Evolutionary conservation across 1,139 yeast species (phyloP).

Genomic region (Pichia sp.): DNA sequence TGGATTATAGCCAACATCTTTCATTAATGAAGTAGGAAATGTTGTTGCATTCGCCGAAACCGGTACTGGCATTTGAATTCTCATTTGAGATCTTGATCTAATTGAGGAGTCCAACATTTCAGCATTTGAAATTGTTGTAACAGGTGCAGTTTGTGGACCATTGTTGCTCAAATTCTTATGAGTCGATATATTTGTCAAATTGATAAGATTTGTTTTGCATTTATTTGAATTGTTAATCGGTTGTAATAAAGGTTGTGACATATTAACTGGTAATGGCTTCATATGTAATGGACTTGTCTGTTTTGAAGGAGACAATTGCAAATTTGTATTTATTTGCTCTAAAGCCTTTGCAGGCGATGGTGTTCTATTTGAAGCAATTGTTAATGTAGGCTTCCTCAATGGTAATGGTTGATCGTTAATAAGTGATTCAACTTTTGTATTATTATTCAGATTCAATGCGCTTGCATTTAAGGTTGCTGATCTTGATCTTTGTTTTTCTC

Average conservation of each 20-base stretch:
- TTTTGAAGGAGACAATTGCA: constrained; percentile 20
- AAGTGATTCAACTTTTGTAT: constrained; percentile 7
- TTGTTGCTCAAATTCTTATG: constrained; percentile 1
- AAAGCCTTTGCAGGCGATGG: constrained; percentile 25
- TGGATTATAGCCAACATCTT: background rate
- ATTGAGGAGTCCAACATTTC: constrained; percentile 14
- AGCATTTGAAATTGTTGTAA: constrained; percentile 7
- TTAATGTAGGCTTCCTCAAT: constrained; percentile 19
- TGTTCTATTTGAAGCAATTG: constrained; percentile 18
- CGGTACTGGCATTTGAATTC: constrained; percentile 47
- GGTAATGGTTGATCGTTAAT: constrained; percentile 13
- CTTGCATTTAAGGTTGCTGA: constrained; percentile 34
- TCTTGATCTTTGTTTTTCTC: constrained; percentile 37
- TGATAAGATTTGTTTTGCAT: constrained; percentile 6
- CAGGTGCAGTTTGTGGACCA: constrained; percentile 28
- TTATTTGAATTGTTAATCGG: constrained; percentile 46
- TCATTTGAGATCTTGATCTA: constrained; percentile 31
- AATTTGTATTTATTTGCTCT: constrained; percentile 15
- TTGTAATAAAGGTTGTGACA: constrained; percentile 44
- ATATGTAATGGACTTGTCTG: constrained; percentile 39
- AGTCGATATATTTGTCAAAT: constrained; percentile 6
- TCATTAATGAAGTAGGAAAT: constrained; percentile 1
- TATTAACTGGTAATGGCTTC: constrained; percentile 43
- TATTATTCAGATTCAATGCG: constrained; percentile 1
- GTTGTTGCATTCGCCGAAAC: constrained; percentile 21